phyloP scores from a whole-genome alignment of 495 filamentous ascomycete species.

The Neurospora terricola region DNA sequence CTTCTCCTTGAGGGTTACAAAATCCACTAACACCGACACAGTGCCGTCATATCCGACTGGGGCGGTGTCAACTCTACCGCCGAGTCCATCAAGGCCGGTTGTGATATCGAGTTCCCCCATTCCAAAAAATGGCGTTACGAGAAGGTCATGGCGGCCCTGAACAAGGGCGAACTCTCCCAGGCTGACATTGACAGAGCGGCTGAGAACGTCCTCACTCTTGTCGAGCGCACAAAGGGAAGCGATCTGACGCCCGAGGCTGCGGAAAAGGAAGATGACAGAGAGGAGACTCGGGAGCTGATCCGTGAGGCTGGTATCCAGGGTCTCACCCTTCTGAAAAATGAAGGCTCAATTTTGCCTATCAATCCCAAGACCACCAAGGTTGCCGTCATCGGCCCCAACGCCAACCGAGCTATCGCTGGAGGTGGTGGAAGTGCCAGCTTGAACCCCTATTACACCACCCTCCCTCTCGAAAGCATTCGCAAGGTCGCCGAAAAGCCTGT shows the following conservation, averaged over 20 bases:
- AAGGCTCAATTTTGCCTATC: slow-evolving; percentile 56
- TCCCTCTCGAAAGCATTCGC: slow-evolving; percentile 47
- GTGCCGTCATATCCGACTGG: slow-evolving; percentile 69
- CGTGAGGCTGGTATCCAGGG: slow-evolving; percentile 62
- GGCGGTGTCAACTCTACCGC: slow-evolving; percentile 58
- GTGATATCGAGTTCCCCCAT: slow-evolving; percentile 72
- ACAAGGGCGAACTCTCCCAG: slow-evolving; percentile 46
- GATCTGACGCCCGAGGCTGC: slow-evolving; percentile 50
- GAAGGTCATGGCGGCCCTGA: slow-evolving; percentile 51
- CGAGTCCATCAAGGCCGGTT: slow-evolving; percentile 61
- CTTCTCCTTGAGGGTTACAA: neutral
- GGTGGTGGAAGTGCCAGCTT: slow-evolving; percentile 76
- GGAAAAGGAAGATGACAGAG: slow-evolving; percentile 54
- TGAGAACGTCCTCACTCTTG: slow-evolving; percentile 57
- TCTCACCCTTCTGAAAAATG: slow-evolving; percentile 72
- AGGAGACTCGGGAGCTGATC: slow-evolving; percentile 57
- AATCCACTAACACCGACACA: slow-evolving; percentile 21
- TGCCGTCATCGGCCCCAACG: slow-evolving; percentile 77
- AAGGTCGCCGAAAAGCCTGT: slow-evolving; percentile 37
- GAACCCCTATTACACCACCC: slow-evolving; percentile 65
- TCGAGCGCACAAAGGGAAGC: slow-evolving; percentile 52
- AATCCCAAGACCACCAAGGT: slow-evolving; percentile 49
- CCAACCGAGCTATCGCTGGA: slow-evolving; percentile 63
- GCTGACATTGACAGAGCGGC: slow-evolving; percentile 40
- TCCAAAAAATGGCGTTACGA: slow-evolving; percentile 62